Evolutionary conservation across 352 stramenopile species (phyloP).

Genomic region (Poterioochromonas sp.): DNA sequence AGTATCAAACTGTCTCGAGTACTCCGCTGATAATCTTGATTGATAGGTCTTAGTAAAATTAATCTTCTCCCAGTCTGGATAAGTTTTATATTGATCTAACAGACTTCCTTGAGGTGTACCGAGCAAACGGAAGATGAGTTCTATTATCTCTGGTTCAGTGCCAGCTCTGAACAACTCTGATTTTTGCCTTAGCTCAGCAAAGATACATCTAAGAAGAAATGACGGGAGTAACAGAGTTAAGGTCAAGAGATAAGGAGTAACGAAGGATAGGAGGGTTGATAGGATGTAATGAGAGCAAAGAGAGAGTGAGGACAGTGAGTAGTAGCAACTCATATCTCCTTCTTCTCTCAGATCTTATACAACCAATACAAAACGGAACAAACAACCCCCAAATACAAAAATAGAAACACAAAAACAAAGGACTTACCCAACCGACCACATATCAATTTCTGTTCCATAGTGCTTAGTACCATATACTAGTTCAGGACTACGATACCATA

Average conservation of each 20-base stretch:
- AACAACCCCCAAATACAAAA: not conserved
- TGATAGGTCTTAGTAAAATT: not conserved
- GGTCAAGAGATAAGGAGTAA: no score
- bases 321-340: no score
- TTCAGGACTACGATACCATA: slow-evolving; percentile 84
- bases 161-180: not conserved
- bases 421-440: slow-evolving; percentile 72
- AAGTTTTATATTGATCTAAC: not conserved
- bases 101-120: not conserved
- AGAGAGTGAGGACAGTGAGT: no score
- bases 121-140: not conserved
- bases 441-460: slow-evolving; percentile 59
- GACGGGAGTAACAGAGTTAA: no score
- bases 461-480: slow-evolving; percentile 61
- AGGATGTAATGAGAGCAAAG: no score
- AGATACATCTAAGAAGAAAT: slow-evolving; percentile 5
- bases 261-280: no score
- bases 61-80: slow-evolving; percentile 18
- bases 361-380: not conserved
- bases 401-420: not conserved
- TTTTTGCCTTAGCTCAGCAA: not conserved
- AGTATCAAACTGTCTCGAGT: not conserved
- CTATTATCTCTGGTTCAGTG: not conserved
- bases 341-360: no score
- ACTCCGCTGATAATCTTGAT: not conserved